Conservation (phyloP, 2,329 filamentous ascomycete genomes). For the Botryosphaeria dothidea region DNA sequence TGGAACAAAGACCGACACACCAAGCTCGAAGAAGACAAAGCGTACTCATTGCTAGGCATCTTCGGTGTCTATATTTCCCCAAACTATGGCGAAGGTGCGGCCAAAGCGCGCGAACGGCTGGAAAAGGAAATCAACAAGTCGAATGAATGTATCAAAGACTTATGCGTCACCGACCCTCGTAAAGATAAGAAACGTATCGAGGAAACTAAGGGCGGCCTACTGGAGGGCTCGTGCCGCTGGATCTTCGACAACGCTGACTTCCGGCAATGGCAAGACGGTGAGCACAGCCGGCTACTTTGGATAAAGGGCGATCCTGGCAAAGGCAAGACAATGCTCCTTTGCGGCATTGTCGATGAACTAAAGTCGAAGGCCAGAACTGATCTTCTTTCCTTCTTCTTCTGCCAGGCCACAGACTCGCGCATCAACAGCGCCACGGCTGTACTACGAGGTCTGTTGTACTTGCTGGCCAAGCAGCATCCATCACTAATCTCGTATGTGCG, state of each 20-base stretch:
- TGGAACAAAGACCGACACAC: slow-evolving; percentile 1
- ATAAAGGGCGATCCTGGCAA: slow-evolving; percentile 40
- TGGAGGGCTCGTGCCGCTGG: slow-evolving; percentile 36
- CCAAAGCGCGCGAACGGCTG: not conserved
- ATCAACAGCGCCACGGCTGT: slow-evolving; percentile 44
- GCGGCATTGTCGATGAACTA: slow-evolving; percentile 35
- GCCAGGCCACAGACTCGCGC: slow-evolving; percentile 39
- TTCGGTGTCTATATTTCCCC: not conserved
- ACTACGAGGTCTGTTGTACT: slow-evolving; percentile 46
- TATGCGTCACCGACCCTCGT: slow-evolving; percentile 20
- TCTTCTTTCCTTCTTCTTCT: slow-evolving; percentile 43
- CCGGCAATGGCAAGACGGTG: slow-evolving; percentile 26
- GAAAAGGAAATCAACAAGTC: slow-evolving; percentile 21
- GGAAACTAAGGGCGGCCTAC: slow-evolving; percentile 26
- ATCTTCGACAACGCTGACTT: slow-evolving; percentile 33
- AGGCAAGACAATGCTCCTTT: slow-evolving; percentile 44
- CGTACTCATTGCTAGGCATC: slow-evolving; percentile 16
- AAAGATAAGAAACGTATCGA: slow-evolving; percentile 26
- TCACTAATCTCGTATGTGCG: slow-evolving; percentile 37
- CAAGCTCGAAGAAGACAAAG: slow-evolving; percentile 8
- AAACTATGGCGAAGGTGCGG: not conserved
- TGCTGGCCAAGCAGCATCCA: slow-evolving; percentile 38
- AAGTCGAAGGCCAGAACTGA: slow-evolving; percentile 25
- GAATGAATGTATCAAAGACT: slow-evolving; percentile 14
- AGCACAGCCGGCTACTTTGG: slow-evolving; percentile 32